phyloP scores from a whole-genome alignment of 371 early-diverging fungal genomes.

The Mortierella sp. region DNA sequence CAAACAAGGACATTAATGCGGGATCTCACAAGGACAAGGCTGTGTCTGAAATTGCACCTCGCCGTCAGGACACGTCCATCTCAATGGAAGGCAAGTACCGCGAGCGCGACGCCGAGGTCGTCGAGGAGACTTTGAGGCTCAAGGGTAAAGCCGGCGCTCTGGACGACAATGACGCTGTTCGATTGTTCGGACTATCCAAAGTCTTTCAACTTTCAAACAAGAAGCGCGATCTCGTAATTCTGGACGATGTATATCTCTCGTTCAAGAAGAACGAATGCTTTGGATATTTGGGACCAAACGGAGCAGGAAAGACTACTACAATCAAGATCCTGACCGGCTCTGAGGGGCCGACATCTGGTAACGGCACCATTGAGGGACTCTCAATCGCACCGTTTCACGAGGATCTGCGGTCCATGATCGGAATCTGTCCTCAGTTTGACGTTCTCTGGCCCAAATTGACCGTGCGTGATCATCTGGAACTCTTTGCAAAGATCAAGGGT shows the following conservation, averaged over 20 bases:
- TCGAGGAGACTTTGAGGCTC: slow-evolving; percentile 46
- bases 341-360: slow-evolving; percentile 64
- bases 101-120: slow-evolving; percentile 40
- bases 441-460: slow-evolving; percentile 61
- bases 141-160: slow-evolving; percentile 14
- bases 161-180: slow-evolving; percentile 54
- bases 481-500: slow-evolving; percentile 58
- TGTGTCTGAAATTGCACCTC: neutral
- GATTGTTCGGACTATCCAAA: slow-evolving; percentile 51
- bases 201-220: slow-evolving; percentile 30
- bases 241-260: slow-evolving; percentile 53
- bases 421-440: slow-evolving; percentile 68
- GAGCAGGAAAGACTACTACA: slow-evolving; percentile 66
- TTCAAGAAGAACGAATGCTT: slow-evolving; percentile 64
- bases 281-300: slow-evolving; percentile 71
- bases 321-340: slow-evolving; percentile 74
- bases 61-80: slow-evolving; percentile 19
- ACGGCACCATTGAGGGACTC: slow-evolving; percentile 65
- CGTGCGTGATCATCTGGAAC: slow-evolving; percentile 58
- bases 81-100: slow-evolving; percentile 43
- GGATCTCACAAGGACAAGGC: neutral
- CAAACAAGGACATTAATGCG: neutral
- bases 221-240: slow-evolving; percentile 36
- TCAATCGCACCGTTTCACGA: slow-evolving; percentile 50
- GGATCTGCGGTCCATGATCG: slow-evolving; percentile 54